These are phyloP conservation scores for Petrea volubilis DNA, from an alignment of 257 asterid genomes.

Conservation along the genomic window DNA sequence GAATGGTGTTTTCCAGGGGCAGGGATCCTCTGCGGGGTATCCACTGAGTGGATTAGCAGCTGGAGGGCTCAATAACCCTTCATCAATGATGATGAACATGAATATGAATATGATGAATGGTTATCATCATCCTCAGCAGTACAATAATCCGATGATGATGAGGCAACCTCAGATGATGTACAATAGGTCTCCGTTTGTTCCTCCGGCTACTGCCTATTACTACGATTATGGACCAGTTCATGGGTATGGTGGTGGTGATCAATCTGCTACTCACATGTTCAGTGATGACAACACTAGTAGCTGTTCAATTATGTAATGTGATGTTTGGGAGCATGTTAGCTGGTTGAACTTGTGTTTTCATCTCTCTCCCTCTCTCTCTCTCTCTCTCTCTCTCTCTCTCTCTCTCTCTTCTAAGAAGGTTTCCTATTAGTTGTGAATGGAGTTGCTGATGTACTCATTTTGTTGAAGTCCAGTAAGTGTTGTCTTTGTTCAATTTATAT, in stretches of 20 bases:
- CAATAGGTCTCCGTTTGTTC: constrained; percentile 51
- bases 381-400: neutral
- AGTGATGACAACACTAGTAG: constrained; percentile 65
- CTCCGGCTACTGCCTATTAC: constrained; percentile 55
- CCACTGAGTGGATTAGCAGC: constrained; percentile 14
- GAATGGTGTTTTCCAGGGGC: constrained; percentile 29
- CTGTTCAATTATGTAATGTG: constrained; percentile 58
- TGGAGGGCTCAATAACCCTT: constrained; percentile 36
- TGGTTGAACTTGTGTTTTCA: neutral
- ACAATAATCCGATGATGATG: constrained; percentile 26
- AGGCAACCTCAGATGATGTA: constrained; percentile 49
- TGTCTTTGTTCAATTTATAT: too few species aligned
- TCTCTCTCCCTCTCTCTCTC: neutral
- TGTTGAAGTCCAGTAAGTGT: too few species aligned
- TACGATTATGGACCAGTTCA: constrained; percentile 37
- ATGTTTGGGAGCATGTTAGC: neutral
- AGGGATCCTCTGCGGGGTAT: constrained; percentile 13
- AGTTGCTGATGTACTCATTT: neutral
- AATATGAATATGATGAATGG: constrained; percentile 11
- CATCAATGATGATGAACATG: constrained; percentile 17
- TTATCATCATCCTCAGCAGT: constrained; percentile 22
- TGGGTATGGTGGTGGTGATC: constrained; percentile 24
- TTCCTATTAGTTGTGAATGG: neutral
- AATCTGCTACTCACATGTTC: constrained; percentile 44
- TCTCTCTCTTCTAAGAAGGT: too few species aligned